Percentiles rank a stretch among this genome's conserved stretches.
Conservation (phyloP, 2,329 filamentous ascomycete species). For the Amauroascus verrucosus region DNA sequence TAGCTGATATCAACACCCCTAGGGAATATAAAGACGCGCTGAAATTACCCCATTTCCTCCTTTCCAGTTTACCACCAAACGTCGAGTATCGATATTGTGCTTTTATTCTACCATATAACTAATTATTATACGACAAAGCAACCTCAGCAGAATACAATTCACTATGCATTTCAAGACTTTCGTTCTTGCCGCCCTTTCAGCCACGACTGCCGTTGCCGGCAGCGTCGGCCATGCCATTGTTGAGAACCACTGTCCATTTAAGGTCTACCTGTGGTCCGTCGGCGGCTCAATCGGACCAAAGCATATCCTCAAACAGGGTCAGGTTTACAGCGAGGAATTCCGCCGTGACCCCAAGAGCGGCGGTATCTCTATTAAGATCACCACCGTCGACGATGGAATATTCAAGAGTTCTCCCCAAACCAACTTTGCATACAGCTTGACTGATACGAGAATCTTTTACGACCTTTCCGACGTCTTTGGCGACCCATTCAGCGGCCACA, state of each 20-base stretch:
- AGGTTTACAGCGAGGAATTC: conserved; percentile 29
- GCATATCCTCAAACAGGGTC: conserved; percentile 23
- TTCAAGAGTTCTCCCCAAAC: conserved; percentile 31
- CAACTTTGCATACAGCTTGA: conserved; percentile 35
- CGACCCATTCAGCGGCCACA: conserved; percentile 29
- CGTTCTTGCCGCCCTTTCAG: conserved; percentile 13
- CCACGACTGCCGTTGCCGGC: conserved; percentile 23
- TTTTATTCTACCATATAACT: neutral
- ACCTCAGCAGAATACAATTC: neutral
- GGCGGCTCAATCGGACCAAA: conserved; percentile 21
- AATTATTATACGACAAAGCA: neutral
- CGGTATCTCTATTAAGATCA: conserved; percentile 37
- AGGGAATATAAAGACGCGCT: neutral
- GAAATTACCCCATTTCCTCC: neutral
- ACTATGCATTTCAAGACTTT: conserved; percentile 16
- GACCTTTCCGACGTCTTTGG: conserved; percentile 37
- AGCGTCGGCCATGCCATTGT: conserved; percentile 27
- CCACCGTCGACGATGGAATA: conserved; percentile 28
- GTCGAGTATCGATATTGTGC: neutral
- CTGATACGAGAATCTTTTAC: conserved; percentile 31
- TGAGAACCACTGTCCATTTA: conserved; percentile 26
- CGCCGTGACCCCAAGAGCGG: conserved; percentile 29
- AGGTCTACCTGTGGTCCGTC: conserved; percentile 33
- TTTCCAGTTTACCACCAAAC: neutral
- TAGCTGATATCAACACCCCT: neutral